A percentile compares a stretch with the other conserved stretches of the same genome.
Conservation (phyloP, 495 filamentous ascomycete genomes). For the Aspergillus cristatus region DNA sequence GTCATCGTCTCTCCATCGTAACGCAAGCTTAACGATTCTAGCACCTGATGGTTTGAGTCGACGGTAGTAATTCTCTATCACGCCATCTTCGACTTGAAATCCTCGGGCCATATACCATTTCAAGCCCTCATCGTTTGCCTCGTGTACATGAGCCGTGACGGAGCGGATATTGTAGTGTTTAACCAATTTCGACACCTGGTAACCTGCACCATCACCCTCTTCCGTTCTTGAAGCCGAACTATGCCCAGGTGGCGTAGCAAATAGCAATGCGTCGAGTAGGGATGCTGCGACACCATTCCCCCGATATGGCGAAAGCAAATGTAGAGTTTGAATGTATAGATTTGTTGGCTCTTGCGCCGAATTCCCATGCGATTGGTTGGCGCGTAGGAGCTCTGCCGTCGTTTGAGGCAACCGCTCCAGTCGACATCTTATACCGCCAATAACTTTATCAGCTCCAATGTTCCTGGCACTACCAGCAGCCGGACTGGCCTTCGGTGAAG, state of each 20-base stretch:
- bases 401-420: conserved; percentile 44
- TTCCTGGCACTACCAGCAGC: conserved; percentile 6
- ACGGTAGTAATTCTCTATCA: conserved; percentile 72
- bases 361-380: conserved; percentile 11
- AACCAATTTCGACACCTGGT: conserved; percentile 38
- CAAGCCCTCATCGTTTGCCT: conserved; percentile 76
- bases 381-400: conserved; percentile 1
- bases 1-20: conserved; percentile 17
- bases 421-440: conserved; percentile 80
- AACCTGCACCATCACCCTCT: neutral
- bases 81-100: conserved; percentile 51
- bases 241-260: conserved; percentile 27
- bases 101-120: conserved; percentile 81
- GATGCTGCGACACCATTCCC: conserved; percentile 67
- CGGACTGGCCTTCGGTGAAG: neutral
- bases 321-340: conserved; percentile 84
- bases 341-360: conserved; percentile 17
- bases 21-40: conserved; percentile 54
- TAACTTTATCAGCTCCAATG: conserved; percentile 45
- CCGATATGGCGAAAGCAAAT: conserved; percentile 75
- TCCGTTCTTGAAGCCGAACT: conserved; percentile 7
- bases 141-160: conserved; percentile 90
- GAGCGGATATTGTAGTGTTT: conserved; percentile 39
- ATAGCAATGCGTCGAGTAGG: conserved; percentile 52
- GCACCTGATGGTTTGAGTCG: conserved; percentile 73